phyloP scores from a whole-genome alignment of 139 green algal genomes.

The Nannochloris sp. region DNA sequence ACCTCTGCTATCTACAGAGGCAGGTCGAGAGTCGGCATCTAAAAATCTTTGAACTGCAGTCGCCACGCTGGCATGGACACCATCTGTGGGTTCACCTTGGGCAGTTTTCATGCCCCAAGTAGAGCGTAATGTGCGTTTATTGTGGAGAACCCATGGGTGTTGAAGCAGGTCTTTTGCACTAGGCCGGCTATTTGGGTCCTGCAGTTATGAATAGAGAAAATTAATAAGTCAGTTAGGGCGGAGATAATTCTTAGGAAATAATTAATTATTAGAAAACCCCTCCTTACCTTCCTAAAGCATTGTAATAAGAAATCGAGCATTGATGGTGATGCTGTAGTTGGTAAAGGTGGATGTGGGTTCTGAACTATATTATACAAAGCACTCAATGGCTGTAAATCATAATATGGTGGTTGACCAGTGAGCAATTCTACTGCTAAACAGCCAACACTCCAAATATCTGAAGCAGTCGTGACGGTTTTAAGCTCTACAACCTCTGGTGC shows the following conservation, averaged over 20 bases:
- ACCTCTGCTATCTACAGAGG: too few relatives aligned
- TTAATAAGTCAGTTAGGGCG: background rate
- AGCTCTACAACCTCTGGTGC: constrained; percentile 96
- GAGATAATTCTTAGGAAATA: background rate
- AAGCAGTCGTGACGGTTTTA: constrained; percentile 72
- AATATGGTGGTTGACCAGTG: constrained; percentile 90
- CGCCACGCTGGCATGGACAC: background rate
- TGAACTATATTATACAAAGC: constrained; percentile 94
- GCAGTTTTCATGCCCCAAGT: constrained; percentile 42
- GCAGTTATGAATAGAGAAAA: constrained; percentile 2
- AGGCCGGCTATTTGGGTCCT: constrained; percentile 73
- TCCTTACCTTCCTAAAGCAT: constrained; percentile 87
- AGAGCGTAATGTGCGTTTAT: constrained; percentile 58
- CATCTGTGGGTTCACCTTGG: background rate
- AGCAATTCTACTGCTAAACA: constrained; percentile 94
- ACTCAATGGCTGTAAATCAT: constrained; percentile 84
- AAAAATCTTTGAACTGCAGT: background rate
- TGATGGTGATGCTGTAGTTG: constrained; percentile 55
- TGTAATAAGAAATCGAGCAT: constrained; percentile 79
- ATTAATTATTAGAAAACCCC: background rate
- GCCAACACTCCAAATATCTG: constrained; percentile 93
- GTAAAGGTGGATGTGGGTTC: constrained; percentile 78
- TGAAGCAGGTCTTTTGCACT: constrained; percentile 67
- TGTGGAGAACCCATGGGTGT: constrained; percentile 79
- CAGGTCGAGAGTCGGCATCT: background rate